These are phyloP conservation scores for Auriculariales sp. DNA, from an alignment of 768 basidiomycete species.

Conservation along the genomic window DNA sequence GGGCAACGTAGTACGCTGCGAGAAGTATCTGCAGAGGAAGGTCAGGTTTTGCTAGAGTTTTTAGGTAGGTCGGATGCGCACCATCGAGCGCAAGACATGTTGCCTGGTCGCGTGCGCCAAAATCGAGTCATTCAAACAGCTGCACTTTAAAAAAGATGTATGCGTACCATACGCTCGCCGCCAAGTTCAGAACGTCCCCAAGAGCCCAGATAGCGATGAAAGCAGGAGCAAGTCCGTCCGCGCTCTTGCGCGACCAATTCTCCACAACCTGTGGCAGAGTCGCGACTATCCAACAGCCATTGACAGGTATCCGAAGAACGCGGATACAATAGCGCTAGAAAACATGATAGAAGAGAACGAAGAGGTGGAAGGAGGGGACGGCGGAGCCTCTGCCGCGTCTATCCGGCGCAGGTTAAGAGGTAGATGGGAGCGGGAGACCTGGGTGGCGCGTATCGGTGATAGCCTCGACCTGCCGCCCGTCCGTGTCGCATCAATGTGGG, in stretches of 20 bases:
- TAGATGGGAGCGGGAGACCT: too few species aligned
- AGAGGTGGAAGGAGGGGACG: too few species aligned
- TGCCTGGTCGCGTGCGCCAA: not conserved
- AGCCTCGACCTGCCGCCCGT: too few species aligned
- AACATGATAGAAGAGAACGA: not conserved
- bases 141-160: not conserved
- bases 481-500: too few species aligned
- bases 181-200: not conserved
- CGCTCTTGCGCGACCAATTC: not conserved
- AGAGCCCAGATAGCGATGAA: constrained; percentile 30
- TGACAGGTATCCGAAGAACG: not conserved
- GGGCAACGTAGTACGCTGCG: not conserved
- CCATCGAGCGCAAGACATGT: not conserved
- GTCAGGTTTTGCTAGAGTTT: not conserved
- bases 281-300: not conserved
- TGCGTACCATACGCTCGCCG: not conserved
- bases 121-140: not conserved
- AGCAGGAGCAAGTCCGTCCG: constrained; percentile 36
- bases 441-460: too few species aligned
- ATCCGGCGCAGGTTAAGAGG: too few species aligned
- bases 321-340: not conserved
- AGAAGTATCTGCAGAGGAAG: not conserved
- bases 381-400: too few species aligned
- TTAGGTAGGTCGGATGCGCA: not conserved
- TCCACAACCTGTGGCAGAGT: not conserved